A percentile compares a stretch with the other conserved stretches of the same genome.
Evolutionary conservation across 805 yeast genomes (phyloP).

Genomic region (Hanseniaspora meyeri): DNA sequence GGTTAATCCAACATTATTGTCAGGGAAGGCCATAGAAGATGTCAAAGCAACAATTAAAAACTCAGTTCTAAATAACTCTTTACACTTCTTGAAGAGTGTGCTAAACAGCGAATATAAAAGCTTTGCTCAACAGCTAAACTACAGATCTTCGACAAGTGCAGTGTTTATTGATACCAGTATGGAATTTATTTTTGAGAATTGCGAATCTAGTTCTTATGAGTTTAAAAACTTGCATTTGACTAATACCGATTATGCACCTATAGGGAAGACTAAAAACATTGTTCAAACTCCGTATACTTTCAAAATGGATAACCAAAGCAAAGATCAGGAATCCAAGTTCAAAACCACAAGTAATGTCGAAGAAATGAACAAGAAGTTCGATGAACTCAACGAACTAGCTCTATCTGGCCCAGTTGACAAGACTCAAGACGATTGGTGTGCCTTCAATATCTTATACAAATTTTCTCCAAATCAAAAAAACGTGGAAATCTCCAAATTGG

Average conservation of each 20-base stretch:
- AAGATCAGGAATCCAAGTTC: neutral
- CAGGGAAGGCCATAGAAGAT: neutral
- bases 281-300: neutral
- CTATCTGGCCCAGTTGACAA: neutral
- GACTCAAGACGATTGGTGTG: constrained; percentile 12
- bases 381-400: neutral
- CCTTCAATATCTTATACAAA: constrained; percentile 2
- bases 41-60: neutral
- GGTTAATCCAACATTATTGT: neutral
- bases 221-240: neutral
- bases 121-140: neutral
- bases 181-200: neutral
- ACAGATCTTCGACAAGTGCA: neutral
- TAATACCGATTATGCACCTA: neutral
- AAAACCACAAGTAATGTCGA: neutral
- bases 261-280: neutral
- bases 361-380: neutral
- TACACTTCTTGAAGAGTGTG: neutral
- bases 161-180: neutral
- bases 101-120: neutral
- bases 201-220: neutral
- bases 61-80: neutral
- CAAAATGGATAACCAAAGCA: neutral
- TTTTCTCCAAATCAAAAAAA: neutral
- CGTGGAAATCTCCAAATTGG: neutral